These are phyloP conservation scores for Cyclostephanos tholiformis DNA, from an alignment of 108 stramenopile species.

Conservation along the genomic window DNA sequence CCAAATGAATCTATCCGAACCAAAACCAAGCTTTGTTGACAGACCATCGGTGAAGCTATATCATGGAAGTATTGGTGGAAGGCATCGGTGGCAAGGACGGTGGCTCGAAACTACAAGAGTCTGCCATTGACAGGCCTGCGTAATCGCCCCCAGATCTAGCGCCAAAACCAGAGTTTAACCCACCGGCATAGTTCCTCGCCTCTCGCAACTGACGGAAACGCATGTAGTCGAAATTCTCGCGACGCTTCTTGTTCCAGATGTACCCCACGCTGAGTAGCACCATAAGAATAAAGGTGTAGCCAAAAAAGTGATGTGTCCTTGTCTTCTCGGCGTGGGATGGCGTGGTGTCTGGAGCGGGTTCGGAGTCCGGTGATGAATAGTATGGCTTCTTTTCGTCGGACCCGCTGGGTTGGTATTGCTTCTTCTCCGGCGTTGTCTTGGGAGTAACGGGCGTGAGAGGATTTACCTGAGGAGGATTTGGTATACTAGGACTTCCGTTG, in stretches of 20 bases:
- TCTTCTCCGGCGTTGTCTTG: slow-evolving; percentile 13
- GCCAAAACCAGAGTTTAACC: slow-evolving; percentile 42
- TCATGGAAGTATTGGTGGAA: slow-evolving; percentile 36
- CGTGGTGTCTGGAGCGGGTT: slow-evolving; percentile 22
- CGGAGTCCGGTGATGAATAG: slow-evolving; percentile 40
- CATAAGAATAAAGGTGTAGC: slow-evolving; percentile 57
- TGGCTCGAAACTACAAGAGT: slow-evolving; percentile 78
- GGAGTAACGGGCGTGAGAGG: slow-evolving; percentile 28
- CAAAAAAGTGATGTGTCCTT: slow-evolving; percentile 57
- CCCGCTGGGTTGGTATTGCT: slow-evolving; percentile 33
- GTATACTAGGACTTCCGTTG: slow-evolving; percentile 16
- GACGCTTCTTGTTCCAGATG: slow-evolving; percentile 58
- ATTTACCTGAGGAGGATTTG: slow-evolving; percentile 15
- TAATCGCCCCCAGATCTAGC: slow-evolving; percentile 61
- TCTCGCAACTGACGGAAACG: slow-evolving; percentile 67
- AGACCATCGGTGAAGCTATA: slow-evolving; percentile 3
- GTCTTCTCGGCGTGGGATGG: slow-evolving; percentile 50
- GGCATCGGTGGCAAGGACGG: slow-evolving; percentile 82
- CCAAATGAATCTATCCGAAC: too few species aligned
- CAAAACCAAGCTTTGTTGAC: not conserved
- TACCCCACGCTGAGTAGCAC: slow-evolving; percentile 56
- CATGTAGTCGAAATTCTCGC: slow-evolving; percentile 64
- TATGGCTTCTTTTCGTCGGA: slow-evolving; percentile 39
- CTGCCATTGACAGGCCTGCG: slow-evolving; percentile 57
- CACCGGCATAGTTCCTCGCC: slow-evolving; percentile 39